Conservation (phyloP, 495 filamentous ascomycete species). For the Copromyces sp. region DNA sequence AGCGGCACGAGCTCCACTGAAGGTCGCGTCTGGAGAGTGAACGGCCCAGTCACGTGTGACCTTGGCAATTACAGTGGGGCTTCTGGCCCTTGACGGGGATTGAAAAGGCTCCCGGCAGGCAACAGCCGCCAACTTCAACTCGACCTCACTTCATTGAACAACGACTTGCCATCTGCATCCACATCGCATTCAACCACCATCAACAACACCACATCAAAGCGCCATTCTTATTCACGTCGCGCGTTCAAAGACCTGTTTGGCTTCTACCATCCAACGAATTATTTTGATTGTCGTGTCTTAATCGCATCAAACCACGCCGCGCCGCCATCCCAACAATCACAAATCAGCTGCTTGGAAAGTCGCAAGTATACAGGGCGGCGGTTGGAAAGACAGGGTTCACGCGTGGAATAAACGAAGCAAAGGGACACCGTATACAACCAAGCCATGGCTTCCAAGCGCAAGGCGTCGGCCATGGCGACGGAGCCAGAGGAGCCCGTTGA, state of each 20-base stretch:
- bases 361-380: not conserved
- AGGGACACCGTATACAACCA: not conserved
- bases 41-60: not conserved
- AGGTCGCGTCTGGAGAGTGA: not conserved
- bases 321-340: not conserved
- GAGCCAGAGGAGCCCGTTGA: slow-evolving; percentile 60
- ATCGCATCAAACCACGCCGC: not conserved
- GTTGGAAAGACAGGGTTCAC: not conserved
- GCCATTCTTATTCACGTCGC: not conserved
- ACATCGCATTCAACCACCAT: not conserved
- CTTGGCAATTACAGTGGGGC: not conserved
- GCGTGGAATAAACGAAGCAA: not conserved
- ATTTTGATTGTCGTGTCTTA: not conserved
- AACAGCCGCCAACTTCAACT: not conserved
- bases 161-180: not conserved
- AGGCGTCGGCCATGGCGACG: slow-evolving; percentile 55
- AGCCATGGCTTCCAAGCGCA: slow-evolving; percentile 66
- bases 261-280: not conserved
- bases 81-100: not conserved
- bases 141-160: not conserved
- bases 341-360: not conserved
- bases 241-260: too few species aligned
- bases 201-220: not conserved
- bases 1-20: not conserved
- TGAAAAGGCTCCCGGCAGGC: not conserved